Base-by-base conservation (phyloP, 2,329 filamentous ascomycete genomes). In the Periconia sp. region DNA sequence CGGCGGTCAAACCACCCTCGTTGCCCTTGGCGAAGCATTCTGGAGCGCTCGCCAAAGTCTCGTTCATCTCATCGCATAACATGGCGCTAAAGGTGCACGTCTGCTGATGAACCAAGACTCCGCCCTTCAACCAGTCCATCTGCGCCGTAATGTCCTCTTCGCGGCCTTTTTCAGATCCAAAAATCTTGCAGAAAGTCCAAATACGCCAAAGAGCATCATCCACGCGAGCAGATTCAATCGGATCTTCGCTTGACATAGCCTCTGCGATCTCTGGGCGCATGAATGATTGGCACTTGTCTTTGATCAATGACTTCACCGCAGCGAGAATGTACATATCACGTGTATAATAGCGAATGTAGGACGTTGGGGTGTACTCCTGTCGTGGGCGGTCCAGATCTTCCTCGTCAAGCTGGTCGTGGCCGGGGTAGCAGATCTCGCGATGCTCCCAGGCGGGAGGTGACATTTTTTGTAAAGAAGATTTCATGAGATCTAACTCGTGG, bases 181-280 rank as follows among this genome's bases (percentile, higher is more conserved):
- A 86, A 22, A 85, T 78, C 40, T 76, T 77, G 63, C 82, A 85
- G 64, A 86, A 86, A 1, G 78, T 83, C 82, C 83, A 85, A 21
- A 86, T 79, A 2, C 83, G 78, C 81, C 82, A 86, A 34, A 86
- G 75, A 0, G 83, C 82, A 61, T 84, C 76, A 43, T 85, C 79
- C 18, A 85, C 73, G 43, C 81, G 77, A 28, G 72, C 70, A 1
- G 78, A 73, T 7, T 75, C 72, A 2, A 63, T 54, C 7, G 73
- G 68, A 30, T 75, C 72, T 15, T 72, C 62, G 4, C 76, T 78
- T 1, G 75, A 69, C 3, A 86, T 71, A 2, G 80, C 81, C 16
- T 69, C 66, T 5, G 79, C 72, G 0, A 82, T 84, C 41, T 82
- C 79, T 1, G 73, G 74, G 7, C 82, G 79, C 19, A 84, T 69